phyloP scores from a whole-genome alignment of 192 early-diverging fungal genomes.

The Bifiguratus adelaidae region DNA sequence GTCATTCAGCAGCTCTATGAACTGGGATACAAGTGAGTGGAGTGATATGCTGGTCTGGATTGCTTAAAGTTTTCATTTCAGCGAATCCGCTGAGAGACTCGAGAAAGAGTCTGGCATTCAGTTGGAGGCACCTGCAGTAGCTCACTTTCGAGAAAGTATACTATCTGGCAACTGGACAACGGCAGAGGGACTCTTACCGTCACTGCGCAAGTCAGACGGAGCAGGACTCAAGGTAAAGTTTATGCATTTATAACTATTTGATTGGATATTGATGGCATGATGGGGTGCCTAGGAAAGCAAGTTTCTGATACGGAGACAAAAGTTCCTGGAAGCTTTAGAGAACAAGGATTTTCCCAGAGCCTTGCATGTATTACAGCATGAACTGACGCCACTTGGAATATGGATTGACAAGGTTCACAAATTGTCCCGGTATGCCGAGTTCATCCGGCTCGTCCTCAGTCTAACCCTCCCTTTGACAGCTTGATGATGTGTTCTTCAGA shows the following conservation, averaged over 20 bases:
- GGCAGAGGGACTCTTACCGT: slow-evolving; percentile 51
- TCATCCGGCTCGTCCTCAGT: not conserved
- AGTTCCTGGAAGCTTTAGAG: slow-evolving; percentile 85
- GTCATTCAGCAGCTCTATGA: too few species aligned
- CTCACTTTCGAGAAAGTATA: slow-evolving; percentile 59
- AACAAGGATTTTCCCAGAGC: slow-evolving; percentile 55
- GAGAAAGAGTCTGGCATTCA: slow-evolving; percentile 72
- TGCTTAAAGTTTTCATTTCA: too few species aligned
- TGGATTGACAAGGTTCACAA: too few species aligned
- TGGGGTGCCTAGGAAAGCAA: too few species aligned
- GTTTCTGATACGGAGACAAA: slow-evolving; percentile 81
- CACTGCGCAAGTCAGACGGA: slow-evolving; percentile 16
- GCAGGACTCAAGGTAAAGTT: slow-evolving; percentile 17
- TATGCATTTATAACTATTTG: too few species aligned
- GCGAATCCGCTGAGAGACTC: slow-evolving; percentile 54
- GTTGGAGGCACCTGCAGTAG: slow-evolving; percentile 61
- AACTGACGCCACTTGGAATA: slow-evolving; percentile 69
- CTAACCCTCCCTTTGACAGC: slow-evolving; percentile 20
- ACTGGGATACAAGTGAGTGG: not conserved
- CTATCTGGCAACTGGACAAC: slow-evolving; percentile 68
- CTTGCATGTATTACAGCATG: slow-evolving; percentile 63
- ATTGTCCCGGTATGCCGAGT: too few species aligned
- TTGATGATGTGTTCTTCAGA: slow-evolving; percentile 57
- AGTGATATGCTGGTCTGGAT: too few species aligned
- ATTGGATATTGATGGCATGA: too few species aligned